Percentiles rank a stretch among this genome's conserved stretches.
Evolutionary conservation across 179 eudicot genomes (phyloP).

Genomic region (Spinacia oleracea): DNA sequence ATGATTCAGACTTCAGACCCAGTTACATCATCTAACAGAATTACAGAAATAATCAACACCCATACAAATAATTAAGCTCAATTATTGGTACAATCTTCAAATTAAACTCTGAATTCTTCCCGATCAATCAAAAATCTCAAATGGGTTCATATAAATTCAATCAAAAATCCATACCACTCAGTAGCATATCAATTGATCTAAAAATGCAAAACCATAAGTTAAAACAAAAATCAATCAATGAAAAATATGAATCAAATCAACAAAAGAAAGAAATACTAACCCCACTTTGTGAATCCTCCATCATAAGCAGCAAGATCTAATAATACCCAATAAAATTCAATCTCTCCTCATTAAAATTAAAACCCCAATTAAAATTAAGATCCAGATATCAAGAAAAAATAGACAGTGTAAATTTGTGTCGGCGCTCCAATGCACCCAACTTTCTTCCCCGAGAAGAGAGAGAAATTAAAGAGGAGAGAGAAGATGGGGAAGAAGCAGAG

Average conservation of each 20-base stretch:
- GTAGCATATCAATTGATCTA: neutral
- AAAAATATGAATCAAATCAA: neutral
- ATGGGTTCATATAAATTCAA: neutral
- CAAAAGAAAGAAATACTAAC: constrained; percentile 33
- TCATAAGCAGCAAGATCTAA: constrained; percentile 21
- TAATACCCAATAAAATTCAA: constrained; percentile 19
- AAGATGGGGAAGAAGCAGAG: neutral
- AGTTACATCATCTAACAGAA: constrained; percentile 7
- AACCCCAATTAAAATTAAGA: constrained; percentile 6
- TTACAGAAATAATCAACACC: neutral
- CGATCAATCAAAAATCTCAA: neutral
- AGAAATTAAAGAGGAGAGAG: constrained; percentile 8
- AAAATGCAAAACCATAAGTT: neutral
- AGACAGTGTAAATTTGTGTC: constrained; percentile 12
- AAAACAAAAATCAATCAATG: neutral
- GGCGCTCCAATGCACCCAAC: constrained; percentile 16
- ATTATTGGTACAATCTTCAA: neutral
- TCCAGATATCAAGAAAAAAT: neutral
- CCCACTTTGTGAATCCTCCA: constrained; percentile 41
- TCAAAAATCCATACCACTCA: neutral
- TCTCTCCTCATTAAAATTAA: constrained; percentile 5
- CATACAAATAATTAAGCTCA: constrained; percentile 1
- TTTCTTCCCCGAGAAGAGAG: constrained; percentile 4
- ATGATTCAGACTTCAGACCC: constrained; percentile 4
- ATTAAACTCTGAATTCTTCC: neutral